Evolutionary conservation across 2,329 filamentous ascomycete species (phyloP), one percentile per base, ranked within the genome.

Genomic region (Alternaria consortialis): DNA sequence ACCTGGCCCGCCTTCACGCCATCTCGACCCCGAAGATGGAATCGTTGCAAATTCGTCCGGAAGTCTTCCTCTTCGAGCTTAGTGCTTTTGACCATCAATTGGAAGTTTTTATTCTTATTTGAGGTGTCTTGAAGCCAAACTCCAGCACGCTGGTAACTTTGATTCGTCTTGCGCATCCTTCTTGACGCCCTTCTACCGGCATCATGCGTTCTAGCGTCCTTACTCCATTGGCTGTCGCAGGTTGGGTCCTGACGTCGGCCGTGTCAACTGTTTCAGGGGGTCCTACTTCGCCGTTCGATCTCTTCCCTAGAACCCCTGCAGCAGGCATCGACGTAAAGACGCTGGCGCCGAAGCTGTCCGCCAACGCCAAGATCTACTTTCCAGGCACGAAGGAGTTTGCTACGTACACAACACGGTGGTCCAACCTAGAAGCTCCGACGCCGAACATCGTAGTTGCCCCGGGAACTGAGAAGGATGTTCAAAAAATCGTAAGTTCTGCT

Each of bases 391-490:
- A 53, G 1, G 51, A 57, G 31, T 72, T 72, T 46, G 56, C 48
- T 9, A 56, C 60, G 0, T 60, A 62, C 20, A 67, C 54, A 2
- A 57, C 46, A 9, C 54, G 54, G 13, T 57, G 70, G 67, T 71
- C 68, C 0, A 67, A 68, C 29, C 53, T 72, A 15, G 60, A 69
- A 20, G 43, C 60, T 2, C 70, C 70, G 1, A 69, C 65, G 2
- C 64, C 65, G 3, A 71, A 59, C 36, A 50, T 71, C 4, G 67
- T 71, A 2, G 63, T 72, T 6, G 61, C 61, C 2, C 61, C 67
- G 9, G 68, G 65, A 4, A 65, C 56, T 7, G 70, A 72, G 60
- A 43, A 58, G 6, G 68, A 71, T 52, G 68, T 72, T 4, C 56
- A 68, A 23, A 40, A 62, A 7, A 72, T 71, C 42, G 70, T 72